Evolutionary conservation across 805 yeast genomes (phyloP).

Genomic region (Candida corydali): DNA sequence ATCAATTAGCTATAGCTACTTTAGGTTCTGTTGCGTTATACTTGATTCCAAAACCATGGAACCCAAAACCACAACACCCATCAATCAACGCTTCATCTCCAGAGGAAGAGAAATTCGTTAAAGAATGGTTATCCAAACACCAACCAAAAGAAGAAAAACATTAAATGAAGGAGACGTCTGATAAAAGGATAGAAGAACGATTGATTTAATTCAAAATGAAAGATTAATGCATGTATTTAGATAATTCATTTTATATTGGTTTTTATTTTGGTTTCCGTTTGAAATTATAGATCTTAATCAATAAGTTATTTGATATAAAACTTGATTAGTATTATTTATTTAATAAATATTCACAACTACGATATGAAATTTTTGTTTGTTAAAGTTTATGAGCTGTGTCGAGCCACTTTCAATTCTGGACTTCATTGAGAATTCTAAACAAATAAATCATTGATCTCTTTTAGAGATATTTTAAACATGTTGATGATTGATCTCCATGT

Average conservation of each 20-base stretch:
- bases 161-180: conserved; percentile 5
- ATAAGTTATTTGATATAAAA: conserved; percentile 1
- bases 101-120: conserved; percentile 86
- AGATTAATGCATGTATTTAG: conserved; percentile 2
- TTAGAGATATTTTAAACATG: too few species aligned
- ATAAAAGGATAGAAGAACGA: background rate
- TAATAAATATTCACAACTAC: background rate
- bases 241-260: background rate
- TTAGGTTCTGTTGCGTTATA: conserved; percentile 62
- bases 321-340: background rate
- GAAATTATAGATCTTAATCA: conserved; percentile 3
- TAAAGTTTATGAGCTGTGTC: too few species aligned
- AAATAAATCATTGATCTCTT: too few species aligned
- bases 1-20: conserved; percentile 79
- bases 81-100: conserved; percentile 71
- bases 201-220: background rate
- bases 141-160: conserved; percentile 32
- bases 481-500: background rate
- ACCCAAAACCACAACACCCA: conserved; percentile 53
- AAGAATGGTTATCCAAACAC: conserved; percentile 58
- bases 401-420: too few species aligned
- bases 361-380: too few species aligned
- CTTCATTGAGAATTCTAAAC: too few species aligned
- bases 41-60: conserved; percentile 74
- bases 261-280: background rate